Evolutionary conservation across 1,284 basidiomycete species (phyloP), one percentile per base, ranked within the genome.

Genomic region (Microbotryum silenes-acaulis): DNA sequence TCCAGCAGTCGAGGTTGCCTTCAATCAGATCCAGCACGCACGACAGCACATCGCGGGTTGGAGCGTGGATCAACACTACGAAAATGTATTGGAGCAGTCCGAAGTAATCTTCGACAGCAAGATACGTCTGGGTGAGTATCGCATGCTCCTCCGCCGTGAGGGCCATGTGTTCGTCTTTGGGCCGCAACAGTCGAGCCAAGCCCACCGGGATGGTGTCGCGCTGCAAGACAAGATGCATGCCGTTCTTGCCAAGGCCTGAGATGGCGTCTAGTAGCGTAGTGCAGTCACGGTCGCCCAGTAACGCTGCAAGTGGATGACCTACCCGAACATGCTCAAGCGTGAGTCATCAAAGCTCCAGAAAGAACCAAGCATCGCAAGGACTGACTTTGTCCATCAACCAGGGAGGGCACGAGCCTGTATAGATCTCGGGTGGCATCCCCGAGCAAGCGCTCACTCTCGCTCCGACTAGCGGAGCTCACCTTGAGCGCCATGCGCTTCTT

Each of bases 71-170:
- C 1, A 61, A 44, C 14, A 69, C 42, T 10, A 62, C 27, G 59
- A 64, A 12, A 27, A 67, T 18, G 18, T 64, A 55, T 62, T 64
- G 63, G 0, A 62, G 46, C 7, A 68, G 27, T 0, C 64, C 67
- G 7, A 23, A 51, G 29, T 33, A 56, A n/a, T 68, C 67, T 12
- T 54, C 25, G 1, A 44, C 46, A 12, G 4, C 45, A 27, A 52
- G n/a, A 23, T 37, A 58, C 10, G n/a, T 3, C 25, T 60, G 45
- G 12, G 29, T 23, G 10, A 60, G 44, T 9, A 60, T 54, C 9
- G 58, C 53, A n/a, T 54, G 52, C 9, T 60, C 58, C 18, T 60
- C 58, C 8, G 54, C 33, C 3, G 48, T 10, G n/a, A 60, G 33
- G n/a, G 51, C 57, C 20, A 20, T 27, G 16, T 42, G 53, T 14